phyloP scores from a whole-genome alignment of 1,284 basidiomycete species.

The Moesziomyces globuligerus region DNA sequence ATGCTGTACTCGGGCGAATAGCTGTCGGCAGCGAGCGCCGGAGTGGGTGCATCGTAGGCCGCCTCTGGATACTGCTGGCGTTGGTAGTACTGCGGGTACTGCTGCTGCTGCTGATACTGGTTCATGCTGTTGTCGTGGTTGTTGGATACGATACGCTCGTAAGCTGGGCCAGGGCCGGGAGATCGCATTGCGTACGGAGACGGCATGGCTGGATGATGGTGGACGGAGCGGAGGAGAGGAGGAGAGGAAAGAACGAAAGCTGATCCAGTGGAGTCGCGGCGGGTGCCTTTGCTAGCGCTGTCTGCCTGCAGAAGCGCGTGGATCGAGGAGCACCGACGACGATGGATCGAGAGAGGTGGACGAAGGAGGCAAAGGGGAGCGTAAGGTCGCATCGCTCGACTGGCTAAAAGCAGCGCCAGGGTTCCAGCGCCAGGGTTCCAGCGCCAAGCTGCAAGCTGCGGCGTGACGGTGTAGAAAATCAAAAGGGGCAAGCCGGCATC shows the following conservation, averaged over 20 bases:
- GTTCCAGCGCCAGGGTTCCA: no score
- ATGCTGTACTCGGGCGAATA: conserved; percentile 40
- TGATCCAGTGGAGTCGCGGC: background rate
- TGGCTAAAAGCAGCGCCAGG: no score
- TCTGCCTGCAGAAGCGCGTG: conserved; percentile 8
- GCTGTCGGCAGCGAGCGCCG: conserved; percentile 34
- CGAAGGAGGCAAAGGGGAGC: background rate
- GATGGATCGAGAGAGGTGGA: background rate
- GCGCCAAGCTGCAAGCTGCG: conserved; percentile 1
- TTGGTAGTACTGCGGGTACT: conserved; percentile 20
- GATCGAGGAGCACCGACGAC: background rate
- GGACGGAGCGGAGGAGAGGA: background rate
- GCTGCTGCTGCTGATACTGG: conserved; percentile 4
- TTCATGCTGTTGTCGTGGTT: conserved; percentile 9
- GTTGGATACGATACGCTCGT: conserved; percentile 17
- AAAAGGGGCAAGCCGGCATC: background rate
- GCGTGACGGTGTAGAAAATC: background rate
- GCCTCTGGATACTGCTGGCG: conserved; percentile 22
- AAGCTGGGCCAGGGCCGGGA: conserved; percentile 10
- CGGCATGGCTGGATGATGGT: conserved; percentile 13
- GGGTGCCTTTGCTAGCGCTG: background rate
- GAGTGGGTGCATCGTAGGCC: conserved; percentile 28
- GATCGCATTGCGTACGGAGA: conserved; percentile 15
- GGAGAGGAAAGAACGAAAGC: background rate
- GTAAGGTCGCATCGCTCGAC: no score